These are phyloP conservation scores for Scedosporium boydii DNA, from an alignment of 2,329 filamentous ascomycete genomes.

Conservation along the genomic window DNA sequence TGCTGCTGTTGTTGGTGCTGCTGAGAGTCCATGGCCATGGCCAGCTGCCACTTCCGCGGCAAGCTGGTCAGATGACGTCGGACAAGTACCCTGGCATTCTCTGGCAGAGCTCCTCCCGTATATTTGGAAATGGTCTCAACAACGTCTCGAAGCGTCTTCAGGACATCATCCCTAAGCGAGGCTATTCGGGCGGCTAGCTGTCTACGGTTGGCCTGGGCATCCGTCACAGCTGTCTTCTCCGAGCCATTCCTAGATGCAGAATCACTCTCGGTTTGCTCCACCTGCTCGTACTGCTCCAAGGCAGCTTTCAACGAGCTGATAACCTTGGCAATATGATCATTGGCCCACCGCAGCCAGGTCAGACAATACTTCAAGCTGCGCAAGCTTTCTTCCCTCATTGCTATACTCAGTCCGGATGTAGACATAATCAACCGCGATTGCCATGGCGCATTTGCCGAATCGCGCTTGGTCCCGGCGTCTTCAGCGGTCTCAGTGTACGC, in stretches of 20 bases:
- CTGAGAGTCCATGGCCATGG: conserved; percentile 37
- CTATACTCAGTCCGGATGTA: conserved; percentile 81
- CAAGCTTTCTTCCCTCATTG: conserved; percentile 82
- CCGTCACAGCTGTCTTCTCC: conserved; percentile 14
- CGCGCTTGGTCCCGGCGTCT: conserved; percentile 20
- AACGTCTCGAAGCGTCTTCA: conserved; percentile 71
- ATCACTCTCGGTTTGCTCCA: conserved; percentile 1
- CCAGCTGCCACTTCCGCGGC: conserved; percentile 71
- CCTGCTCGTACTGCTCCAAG: conserved; percentile 67
- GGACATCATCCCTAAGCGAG: conserved; percentile 57
- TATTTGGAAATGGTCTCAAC: conserved; percentile 82
- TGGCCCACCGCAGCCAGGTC: conserved; percentile 69
- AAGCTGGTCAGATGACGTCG: conserved; percentile 75
- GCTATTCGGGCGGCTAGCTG: conserved; percentile 56
- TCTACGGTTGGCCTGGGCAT: conserved; percentile 27
- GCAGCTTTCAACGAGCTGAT: conserved; percentile 66
- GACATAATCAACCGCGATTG: conserved; percentile 79
- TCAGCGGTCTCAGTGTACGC: conserved; percentile 56
- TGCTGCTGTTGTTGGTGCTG: conserved; percentile 18
- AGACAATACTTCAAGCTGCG: conserved; percentile 79
- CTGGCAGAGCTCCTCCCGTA: conserved; percentile 80
- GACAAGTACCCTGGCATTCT: conserved; percentile 78
- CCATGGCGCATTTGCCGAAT: conserved; percentile 42
- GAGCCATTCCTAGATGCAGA: conserved; percentile 5
- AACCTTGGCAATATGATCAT: conserved; percentile 67